Percentiles rank a stretch among this genome's conserved stretches.
These are phyloP conservation scores for Cucurbita moschata DNA, from an alignment of 306 rosid genomes.

Conservation along the genomic window DNA sequence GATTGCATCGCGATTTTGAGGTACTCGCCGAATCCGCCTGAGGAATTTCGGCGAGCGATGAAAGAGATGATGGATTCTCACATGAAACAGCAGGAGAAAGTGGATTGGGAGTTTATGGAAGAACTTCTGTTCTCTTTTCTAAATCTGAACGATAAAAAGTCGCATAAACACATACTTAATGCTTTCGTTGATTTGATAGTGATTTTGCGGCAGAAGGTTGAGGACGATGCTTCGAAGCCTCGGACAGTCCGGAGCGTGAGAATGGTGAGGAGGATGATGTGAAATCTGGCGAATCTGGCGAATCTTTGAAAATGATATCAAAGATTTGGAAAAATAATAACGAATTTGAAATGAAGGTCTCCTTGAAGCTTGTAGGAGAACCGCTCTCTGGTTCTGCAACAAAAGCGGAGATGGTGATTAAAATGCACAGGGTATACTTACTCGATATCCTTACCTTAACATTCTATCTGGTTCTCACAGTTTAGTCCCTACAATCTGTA, in stretches of 20 bases:
- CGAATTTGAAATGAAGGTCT: not conserved
- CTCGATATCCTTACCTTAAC: too few species aligned
- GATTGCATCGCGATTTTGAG: constrained; percentile 45
- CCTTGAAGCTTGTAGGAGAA: not conserved
- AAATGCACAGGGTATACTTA: not conserved
- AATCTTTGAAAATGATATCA: not conserved
- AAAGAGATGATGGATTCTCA: constrained; percentile 38
- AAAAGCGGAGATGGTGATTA: not conserved
- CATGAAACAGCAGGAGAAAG: constrained; percentile 14
- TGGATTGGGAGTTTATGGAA: constrained; percentile 81
- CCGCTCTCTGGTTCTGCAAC: not conserved
- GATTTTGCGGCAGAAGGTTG: constrained; percentile 21
- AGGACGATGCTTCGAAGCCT: constrained; percentile 2
- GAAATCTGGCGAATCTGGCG: not conserved
- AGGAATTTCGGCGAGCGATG: constrained; percentile 58
- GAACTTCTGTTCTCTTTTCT: constrained; percentile 53
- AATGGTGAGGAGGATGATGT: constrained; percentile 4
- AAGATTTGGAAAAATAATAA: not conserved
- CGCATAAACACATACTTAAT: constrained; percentile 38
- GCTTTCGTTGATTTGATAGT: constrained; percentile 56
- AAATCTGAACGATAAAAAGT: constrained; percentile 49
- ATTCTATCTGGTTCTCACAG: too few species aligned
- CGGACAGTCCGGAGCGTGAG: constrained; percentile 23
- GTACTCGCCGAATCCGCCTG: constrained; percentile 32
- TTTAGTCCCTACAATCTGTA: too few species aligned